Base-by-base conservation (phyloP, 768 basidiomycete genomes). In the Kwoniella mangroviensis region DNA sequence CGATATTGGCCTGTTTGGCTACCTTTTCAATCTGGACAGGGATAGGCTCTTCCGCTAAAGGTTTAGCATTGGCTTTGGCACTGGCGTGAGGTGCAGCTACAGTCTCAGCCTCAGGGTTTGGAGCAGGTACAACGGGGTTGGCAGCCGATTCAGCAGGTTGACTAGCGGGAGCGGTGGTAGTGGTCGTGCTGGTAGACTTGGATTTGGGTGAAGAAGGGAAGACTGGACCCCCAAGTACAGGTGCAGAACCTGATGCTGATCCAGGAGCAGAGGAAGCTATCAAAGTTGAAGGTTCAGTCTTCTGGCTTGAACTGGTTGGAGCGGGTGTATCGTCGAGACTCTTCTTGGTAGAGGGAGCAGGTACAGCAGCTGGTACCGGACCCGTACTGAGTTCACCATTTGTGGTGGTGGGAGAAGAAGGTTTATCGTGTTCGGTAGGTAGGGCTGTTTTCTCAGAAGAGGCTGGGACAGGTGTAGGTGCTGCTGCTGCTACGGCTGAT, bases 261-360 rank as follows among this genome's bases (percentile, higher is more conserved):
- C 67, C 65, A 21, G 79, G 76, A 12, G 75, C 79, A n/a, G 76
- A 69, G 5, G 78, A 63, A 56, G 78, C 76, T 34, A 79, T 62
- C 10, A 79, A 55, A 49, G 64, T 72, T 17, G 62, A 58, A 19
- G 78, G 76, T 68, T 76, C 72, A 55, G 69, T 73, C 55, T 70
- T 67, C 28, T 41, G 66, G 41, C 26, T 43, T 10, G 56, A 43
- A 43, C 65, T 54, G 9, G 69, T 66, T 53, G 73, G 54, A 7
- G 77, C 53, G 43, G 70, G 53, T 11, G 68, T 67, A 42, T 75
- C 74, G 28, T 75, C 43, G 13, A 73, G 43, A 24, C 65, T 52
- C 51, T 71, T 34, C 6, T 67, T 65, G 2, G 72, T 64, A 15
- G 34, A 34, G 9, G 34, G 34, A 7, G 67, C 61, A 49, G 72